These are phyloP conservation scores for Akebia trifoliata DNA, from an alignment of 164 flowering plant species.

Conservation along the genomic window DNA sequence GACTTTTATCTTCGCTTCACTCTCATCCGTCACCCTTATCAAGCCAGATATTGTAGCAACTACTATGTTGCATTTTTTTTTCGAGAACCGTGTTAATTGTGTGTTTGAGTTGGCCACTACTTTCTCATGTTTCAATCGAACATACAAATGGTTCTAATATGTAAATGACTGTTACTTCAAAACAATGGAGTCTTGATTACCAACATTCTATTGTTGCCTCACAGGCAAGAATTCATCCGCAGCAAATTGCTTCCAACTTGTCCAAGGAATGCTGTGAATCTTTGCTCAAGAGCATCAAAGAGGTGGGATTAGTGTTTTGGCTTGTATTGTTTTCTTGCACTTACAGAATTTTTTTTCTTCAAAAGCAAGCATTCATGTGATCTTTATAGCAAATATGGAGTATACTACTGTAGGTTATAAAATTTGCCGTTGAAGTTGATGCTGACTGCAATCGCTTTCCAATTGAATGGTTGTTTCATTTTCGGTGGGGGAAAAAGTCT, in stretches of 20 bases:
- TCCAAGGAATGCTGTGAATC: slow-evolving; percentile 58
- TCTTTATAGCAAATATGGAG: slow-evolving; percentile 32
- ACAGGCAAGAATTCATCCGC: slow-evolving; percentile 92
- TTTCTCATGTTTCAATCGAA: too few species aligned
- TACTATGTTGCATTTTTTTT: too few species aligned
- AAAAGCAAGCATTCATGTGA: slow-evolving; percentile 11
- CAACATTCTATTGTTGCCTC: neutral
- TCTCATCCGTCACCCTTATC: too few species aligned
- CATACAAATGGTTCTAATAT: neutral
- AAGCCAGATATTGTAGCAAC: too few species aligned
- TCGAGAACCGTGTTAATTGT: too few species aligned
- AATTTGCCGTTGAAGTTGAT: slow-evolving; percentile 82
- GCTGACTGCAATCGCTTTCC: slow-evolving; percentile 80
- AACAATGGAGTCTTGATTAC: neutral
- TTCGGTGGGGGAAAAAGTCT: slow-evolving; percentile 91
- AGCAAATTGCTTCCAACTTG: slow-evolving; percentile 59
- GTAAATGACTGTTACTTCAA: too few species aligned
- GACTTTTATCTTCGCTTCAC: too few species aligned
- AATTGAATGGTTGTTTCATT: slow-evolving; percentile 92
- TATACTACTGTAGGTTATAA: slow-evolving; percentile 68
- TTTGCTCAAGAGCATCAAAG: slow-evolving; percentile 65
- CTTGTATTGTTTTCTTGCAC: slow-evolving; percentile 2
- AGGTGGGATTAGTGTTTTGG: slow-evolving; percentile 42
- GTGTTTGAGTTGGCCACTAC: too few species aligned
- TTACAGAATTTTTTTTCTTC: slow-evolving; percentile 6